phyloP scores from a whole-genome alignment of 805 yeast species.

The Nadsonia fulvescens region DNA sequence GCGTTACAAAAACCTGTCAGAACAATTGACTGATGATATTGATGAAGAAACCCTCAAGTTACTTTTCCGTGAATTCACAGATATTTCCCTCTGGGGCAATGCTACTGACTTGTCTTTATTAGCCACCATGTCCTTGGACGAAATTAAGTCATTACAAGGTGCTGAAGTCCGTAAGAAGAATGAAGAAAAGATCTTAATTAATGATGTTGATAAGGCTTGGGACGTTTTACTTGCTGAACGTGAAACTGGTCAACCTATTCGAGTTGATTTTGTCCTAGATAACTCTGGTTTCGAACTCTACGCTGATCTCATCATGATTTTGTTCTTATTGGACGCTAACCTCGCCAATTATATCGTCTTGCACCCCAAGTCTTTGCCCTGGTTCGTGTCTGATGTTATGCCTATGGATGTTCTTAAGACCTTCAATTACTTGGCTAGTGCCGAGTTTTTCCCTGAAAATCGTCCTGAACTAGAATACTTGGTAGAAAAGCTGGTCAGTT shows the following conservation, averaged over 20 bases:
- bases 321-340: slow-evolving; percentile 55
- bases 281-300: slow-evolving; percentile 91
- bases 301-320: slow-evolving; percentile 55
- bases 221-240: slow-evolving; percentile 11
- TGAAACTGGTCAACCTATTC: slow-evolving; percentile 16
- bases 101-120: slow-evolving; percentile 87
- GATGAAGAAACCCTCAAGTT: slow-evolving; percentile 30
- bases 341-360: slow-evolving; percentile 45
- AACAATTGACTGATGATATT: slow-evolving; percentile 14
- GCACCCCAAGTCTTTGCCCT: slow-evolving; percentile 83
- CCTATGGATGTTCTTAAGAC: slow-evolving; percentile 55
- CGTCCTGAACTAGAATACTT: slow-evolving; percentile 30
- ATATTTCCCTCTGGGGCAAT: slow-evolving; percentile 92
- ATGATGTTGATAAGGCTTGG: slow-evolving; percentile 64
- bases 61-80: slow-evolving; percentile 67
- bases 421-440: slow-evolving; percentile 35
- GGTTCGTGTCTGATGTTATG: slow-evolving; percentile 96
- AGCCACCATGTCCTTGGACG: slow-evolving; percentile 56
- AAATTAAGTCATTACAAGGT: slow-evolving; percentile 82
- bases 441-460: slow-evolving; percentile 27
- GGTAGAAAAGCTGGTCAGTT: slow-evolving; percentile 26
- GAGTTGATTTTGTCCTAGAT: slow-evolving; percentile 74
- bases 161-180: slow-evolving; percentile 69
- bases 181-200: slow-evolving; percentile 57
- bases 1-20: slow-evolving; percentile 30